Evolutionary conservation across 805 yeast species (phyloP).

Genomic region (Myxozyma geophila): DNA sequence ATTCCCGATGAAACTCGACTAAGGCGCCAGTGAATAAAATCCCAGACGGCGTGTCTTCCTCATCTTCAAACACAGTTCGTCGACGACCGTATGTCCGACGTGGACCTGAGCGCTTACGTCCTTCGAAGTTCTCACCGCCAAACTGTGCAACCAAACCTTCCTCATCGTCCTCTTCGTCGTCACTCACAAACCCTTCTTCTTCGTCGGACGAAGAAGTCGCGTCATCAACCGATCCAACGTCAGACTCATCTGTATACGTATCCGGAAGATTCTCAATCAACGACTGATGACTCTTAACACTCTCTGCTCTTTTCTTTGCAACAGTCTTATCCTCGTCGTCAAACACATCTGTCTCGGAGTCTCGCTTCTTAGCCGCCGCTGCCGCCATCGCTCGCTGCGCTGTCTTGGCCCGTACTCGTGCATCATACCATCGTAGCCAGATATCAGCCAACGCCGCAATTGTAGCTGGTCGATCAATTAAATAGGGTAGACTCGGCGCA

Average conservation of each 20-base stretch:
- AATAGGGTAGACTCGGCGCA: conserved; percentile 42
- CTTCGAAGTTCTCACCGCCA: background rate
- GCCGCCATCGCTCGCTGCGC: conserved; percentile 21
- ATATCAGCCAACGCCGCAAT: conserved; percentile 43
- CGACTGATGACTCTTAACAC: background rate
- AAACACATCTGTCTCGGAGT: background rate
- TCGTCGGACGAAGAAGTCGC: conserved; percentile 1
- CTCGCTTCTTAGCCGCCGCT: conserved; percentile 1
- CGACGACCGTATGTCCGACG: conserved; percentile 6
- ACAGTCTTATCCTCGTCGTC: conserved; percentile 1
- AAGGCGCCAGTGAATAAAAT: conserved; percentile 20
- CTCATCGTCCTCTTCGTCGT: conserved; percentile 15
- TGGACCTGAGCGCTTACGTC: background rate
- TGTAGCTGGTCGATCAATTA: conserved; percentile 45
- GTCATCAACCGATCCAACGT: conserved; percentile 2
- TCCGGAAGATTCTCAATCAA: conserved; percentile 20
- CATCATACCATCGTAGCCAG: conserved; percentile 37
- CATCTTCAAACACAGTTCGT: background rate
- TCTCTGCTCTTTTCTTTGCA: background rate
- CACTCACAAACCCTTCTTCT: conserved; percentile 7
- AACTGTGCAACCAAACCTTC: background rate
- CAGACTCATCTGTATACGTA: conserved; percentile 19
- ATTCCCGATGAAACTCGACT: conserved; percentile 29
- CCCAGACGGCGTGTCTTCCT: conserved; percentile 28
- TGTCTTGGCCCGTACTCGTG: conserved; percentile 9